Conservation (phyloP, 352 stramenopile species). For the Thraustochytrium sp. region DNA sequence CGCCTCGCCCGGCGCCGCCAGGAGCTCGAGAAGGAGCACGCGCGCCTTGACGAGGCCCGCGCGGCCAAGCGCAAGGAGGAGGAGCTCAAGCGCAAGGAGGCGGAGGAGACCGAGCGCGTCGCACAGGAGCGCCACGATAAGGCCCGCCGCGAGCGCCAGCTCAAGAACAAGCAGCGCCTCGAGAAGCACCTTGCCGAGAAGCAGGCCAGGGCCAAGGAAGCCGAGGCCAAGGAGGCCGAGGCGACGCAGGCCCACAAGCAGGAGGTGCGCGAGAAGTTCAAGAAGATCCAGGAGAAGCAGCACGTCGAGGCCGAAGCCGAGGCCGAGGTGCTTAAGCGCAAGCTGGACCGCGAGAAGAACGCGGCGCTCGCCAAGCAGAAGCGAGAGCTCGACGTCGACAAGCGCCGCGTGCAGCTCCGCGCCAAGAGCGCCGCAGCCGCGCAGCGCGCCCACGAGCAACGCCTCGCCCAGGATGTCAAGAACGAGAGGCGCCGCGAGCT, state of each 20-base stretch:
- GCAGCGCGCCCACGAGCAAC: neutral
- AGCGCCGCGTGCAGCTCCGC: neutral
- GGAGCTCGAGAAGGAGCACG: neutral
- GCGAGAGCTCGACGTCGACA: neutral
- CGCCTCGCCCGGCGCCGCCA: neutral
- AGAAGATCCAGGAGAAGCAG: neutral
- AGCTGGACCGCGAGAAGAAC: conserved; percentile 6
- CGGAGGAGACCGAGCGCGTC: neutral
- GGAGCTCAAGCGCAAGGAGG: neutral
- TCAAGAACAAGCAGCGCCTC: neutral
- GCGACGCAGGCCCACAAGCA: neutral
- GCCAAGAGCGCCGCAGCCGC: neutral
- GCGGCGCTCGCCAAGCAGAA: neutral
- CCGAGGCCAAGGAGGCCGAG: too few species aligned
- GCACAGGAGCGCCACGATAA: neutral
- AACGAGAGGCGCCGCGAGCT: neutral
- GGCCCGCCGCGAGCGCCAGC: neutral
- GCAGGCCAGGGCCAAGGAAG: neutral
- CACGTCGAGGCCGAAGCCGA: neutral
- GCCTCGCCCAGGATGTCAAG: neutral
- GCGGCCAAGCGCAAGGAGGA: neutral
- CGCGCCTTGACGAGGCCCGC: neutral
- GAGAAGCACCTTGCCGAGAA: conserved; percentile 26
- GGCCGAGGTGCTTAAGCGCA: neutral
- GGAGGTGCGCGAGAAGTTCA: neutral